Evolutionary conservation across 805 yeast species (phyloP), one percentile per base, ranked within the genome.

Genomic region (Osmozyma mogii): DNA sequence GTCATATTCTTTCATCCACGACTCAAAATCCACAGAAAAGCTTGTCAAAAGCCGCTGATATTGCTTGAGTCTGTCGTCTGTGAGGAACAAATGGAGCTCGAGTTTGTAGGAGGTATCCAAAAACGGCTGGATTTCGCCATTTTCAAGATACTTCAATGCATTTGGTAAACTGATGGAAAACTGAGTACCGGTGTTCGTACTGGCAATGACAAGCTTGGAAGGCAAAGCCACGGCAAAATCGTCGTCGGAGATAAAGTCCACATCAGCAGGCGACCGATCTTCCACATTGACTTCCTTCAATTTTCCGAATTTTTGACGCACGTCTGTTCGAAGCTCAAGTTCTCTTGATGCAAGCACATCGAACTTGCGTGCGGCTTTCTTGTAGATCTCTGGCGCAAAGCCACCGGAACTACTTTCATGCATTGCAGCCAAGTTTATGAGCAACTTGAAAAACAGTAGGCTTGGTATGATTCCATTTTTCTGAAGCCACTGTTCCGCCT

Each of bases 241-340:
- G 15, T 68, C 68, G 50, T 79, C 87, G 1, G 82, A 61, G 5
- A 74, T 54, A 32, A 46, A 54, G 37, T 70, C 76, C 22, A 41
- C 31, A 9, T 45, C 57, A 14, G 50, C 51, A 11, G 42, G 27
- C 6, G 31, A 21, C 19, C 50, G 50, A 22, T 59, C 67, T 19
- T 61, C 67, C 9, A 53, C 25, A 4, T 41, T 34, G 3, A 59
- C 36, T 13, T 64, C 63, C 33, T 58, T 58, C 12, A 56, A 27
- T 22, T 49, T 41, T n/a, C n/a, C n/a, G 3, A 45, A 29, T 4
- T 11, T 25, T 15, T 47, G 31, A 27, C 70, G 49, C 1, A 75
- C 41, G 11, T 46, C 37, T 1, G 51, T 37, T 29, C 85, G 53
- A 9, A 59, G 32, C 1, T 47, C 48, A 4, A 75, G 24, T 43